A percentile compares a stretch with the other conserved stretches of the same genome.
phyloP scores from a whole-genome alignment of 192 early-diverging fungal species.

The Funneliformis geosporum region DNA sequence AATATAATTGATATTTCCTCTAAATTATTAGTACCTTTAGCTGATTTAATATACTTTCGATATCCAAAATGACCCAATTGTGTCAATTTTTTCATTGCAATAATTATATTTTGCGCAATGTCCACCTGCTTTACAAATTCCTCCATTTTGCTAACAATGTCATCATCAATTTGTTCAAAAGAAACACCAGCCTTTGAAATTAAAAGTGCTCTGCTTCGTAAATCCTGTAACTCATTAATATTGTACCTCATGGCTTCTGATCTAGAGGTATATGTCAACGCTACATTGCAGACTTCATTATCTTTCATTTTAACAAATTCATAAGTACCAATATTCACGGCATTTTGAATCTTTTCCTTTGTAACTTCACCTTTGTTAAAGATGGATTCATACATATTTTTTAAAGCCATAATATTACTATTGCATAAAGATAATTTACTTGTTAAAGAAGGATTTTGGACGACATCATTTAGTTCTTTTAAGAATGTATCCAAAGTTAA shows the following conservation, averaged over 20 bases:
- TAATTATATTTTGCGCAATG: constrained; percentile 21
- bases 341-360: constrained; percentile 30
- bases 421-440: constrained; percentile 31
- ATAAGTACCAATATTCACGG: constrained; percentile 14
- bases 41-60: constrained; percentile 14
- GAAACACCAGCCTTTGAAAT: constrained; percentile 14
- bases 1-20: not conserved
- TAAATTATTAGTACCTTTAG: not conserved
- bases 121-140: constrained; percentile 34
- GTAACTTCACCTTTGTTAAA: constrained; percentile 32
- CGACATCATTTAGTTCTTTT: not conserved
- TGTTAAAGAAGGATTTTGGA: not conserved
- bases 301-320: constrained; percentile 22
- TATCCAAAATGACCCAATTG: constrained; percentile 35
- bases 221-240: constrained; percentile 28
- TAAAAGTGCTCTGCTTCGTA: constrained; percentile 32
- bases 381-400: constrained; percentile 32
- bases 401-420: constrained; percentile 19
- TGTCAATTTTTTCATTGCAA: constrained; percentile 27
- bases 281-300: constrained; percentile 8
- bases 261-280: constrained; percentile 10
- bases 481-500: constrained; percentile 1
- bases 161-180: not conserved
- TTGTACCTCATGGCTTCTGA: not conserved
- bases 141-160: not conserved